Base-by-base conservation (phyloP, 495 filamentous ascomycete genomes). In the Aspergillus biplanus region DNA sequence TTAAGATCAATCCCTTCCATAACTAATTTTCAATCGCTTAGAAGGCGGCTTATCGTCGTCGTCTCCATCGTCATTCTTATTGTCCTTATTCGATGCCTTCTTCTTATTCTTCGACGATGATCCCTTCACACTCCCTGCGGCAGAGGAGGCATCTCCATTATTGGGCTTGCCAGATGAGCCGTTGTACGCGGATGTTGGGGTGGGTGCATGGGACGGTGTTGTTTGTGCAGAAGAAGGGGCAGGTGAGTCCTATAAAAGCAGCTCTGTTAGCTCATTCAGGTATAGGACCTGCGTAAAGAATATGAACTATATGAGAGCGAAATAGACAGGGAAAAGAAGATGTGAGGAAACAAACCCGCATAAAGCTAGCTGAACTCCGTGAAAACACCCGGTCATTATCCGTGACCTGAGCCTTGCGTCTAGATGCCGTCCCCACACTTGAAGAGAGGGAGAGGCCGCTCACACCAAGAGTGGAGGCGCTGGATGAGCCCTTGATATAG, bases 401-500 rank as follows among this genome's bases (percentile, higher is more conserved):
- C 54, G 77, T 73, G 7, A 83, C 78, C 46, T 74, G 69, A 3
- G 79, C 78, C 58, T 84, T 85, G 33, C 82, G 73, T 59, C 82
- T 75, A 32, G 70, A 66, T 3, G 67, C 67, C 18, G 11, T 73
- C 9, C 68, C 73, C 18, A 69, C 64, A 13, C 75, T 67, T 6
- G 71, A 67, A 6, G 71, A 63, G 76, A 91, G 63, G 82, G 86
- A 70, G 11, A 78, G 64, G 2, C 72, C 75, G n/a, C 74, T 68
- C 3, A 71, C 73, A 37, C 70, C 70, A 44, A 73, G 68, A 56
- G 65, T 71, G 3, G 74, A 65, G 27, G 65, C 64, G 63, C 73
- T 82, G 0, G 82, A 80, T 7, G 86, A 84, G 52, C 92, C 92
- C 72, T 99, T 99, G 79, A 97, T 94, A 76, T 97, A 98, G 67